Conservation (phyloP, 202 grass and related monocot species). For the Hordeum pubiflorum region DNA sequence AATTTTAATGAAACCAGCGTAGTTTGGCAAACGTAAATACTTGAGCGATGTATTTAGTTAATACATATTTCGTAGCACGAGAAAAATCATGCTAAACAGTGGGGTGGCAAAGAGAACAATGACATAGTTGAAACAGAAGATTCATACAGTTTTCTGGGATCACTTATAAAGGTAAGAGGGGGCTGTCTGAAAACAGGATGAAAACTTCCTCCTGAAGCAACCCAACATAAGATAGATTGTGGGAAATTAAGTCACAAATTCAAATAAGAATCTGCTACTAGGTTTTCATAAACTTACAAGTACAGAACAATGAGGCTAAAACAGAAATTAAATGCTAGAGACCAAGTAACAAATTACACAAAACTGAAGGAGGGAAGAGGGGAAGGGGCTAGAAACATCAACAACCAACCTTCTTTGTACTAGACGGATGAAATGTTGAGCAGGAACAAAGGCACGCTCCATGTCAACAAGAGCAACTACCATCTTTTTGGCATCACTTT, state of each 20-base stretch:
- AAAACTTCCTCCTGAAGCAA: not conserved
- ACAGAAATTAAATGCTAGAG: not conserved
- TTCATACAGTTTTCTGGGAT: not conserved
- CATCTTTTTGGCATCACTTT: conserved; percentile 95
- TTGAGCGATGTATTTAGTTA: not conserved
- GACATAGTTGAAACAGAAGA: not conserved
- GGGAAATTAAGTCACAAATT: conserved; percentile 3
- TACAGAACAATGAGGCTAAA: conserved; percentile 15
- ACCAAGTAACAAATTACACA: conserved; percentile 1
- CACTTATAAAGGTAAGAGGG: not conserved
- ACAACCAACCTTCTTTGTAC: conserved; percentile 81
- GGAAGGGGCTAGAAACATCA: not conserved
- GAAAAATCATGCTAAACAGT: not conserved
- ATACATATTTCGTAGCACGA: not conserved
- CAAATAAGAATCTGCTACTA: not conserved
- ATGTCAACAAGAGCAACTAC: conserved; percentile 98
- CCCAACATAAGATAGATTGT: not conserved
- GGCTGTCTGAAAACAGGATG: not conserved
- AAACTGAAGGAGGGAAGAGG: not conserved
- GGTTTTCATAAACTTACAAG: not conserved
- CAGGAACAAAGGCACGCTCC: conserved; percentile 98
- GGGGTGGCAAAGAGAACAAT: not conserved
- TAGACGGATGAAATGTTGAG: conserved; percentile 95
- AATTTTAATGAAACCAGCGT: conserved; percentile 10
- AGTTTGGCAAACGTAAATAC: conserved; percentile 1